Base-by-base conservation (phyloP, 352 stramenopile species). In the Globisporangium okanoganense region DNA sequence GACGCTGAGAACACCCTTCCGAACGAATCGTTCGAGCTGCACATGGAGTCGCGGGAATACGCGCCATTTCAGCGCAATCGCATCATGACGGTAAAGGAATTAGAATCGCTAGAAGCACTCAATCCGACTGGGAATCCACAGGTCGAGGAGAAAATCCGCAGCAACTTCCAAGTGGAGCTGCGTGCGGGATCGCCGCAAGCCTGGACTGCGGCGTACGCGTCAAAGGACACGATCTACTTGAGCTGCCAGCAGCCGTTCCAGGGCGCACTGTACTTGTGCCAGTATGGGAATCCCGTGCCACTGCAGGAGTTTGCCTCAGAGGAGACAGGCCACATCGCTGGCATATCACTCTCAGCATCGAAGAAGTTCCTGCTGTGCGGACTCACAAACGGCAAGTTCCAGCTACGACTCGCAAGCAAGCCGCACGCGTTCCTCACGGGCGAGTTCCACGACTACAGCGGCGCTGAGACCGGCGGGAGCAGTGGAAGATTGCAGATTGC, bases 371-470 rank as follows among this genome's bases (percentile, higher is more conserved):
- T 97, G 38, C 53, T 97, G 8, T 90, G 77, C 33, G 83, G 85
- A 2, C 69, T 89, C 49, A 75, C 75, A 2, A 94, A 95, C 53
- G 90, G 90, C 56, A 87, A 84, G 44, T 88, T 96, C 49, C 82
- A 92, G 35, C 43, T 97, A 18, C 85, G 89, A 16, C 78, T 73
- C 5, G 55, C 56, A 2, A 44, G 38, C 2, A 62, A 73, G 45
- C 87, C 87, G 4, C 67, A 81, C 48, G 79, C 82, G 5, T 97
- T 88, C 40, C 72, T 90, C 35, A 85, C 69, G 7, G 78, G 83
- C 41, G 82, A 88, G 56, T 89, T 93, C 36, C 89, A 97, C 64
- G 90, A 97, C 55, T 70, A 65, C 36, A 40, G 50, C 29, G 18
- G 16, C n/a, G 12, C 35, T 25, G 51, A 58, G 24, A 16, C 9